Conservation (phyloP, 2,329 filamentous ascomycete species). For the Ceratocystis eucalypticola region DNA sequence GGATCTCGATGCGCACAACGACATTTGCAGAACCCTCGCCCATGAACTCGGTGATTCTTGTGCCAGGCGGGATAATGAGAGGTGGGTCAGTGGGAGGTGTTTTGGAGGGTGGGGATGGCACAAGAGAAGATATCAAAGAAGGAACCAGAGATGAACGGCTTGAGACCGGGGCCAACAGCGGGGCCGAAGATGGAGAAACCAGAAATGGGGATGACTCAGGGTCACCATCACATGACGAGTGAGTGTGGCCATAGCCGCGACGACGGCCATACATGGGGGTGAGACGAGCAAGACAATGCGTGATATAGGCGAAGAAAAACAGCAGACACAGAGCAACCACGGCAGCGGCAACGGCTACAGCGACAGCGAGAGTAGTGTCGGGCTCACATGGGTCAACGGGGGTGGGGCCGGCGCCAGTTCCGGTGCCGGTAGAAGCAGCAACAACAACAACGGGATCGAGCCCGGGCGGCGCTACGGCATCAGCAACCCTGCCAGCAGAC, state of each 20-base stretch:
- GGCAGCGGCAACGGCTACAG: slow-evolving; percentile 1
- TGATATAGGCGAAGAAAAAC: not conserved
- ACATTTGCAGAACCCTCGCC: slow-evolving; percentile 66
- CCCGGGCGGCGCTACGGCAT: not conserved
- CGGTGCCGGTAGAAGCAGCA: not conserved
- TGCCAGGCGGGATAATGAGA: slow-evolving; percentile 16
- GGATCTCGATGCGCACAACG: slow-evolving; percentile 48
- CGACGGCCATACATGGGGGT: not conserved
- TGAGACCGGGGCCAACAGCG: not conserved
- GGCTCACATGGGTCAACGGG: not conserved
- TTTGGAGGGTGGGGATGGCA: not conserved
- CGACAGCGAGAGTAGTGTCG: not conserved
- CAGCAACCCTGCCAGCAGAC: not conserved
- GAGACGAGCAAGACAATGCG: not conserved
- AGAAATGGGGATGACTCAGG: not conserved
- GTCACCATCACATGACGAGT: not conserved
- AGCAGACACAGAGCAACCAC: not conserved
- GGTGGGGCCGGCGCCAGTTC: not conserved
- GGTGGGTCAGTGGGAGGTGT: not conserved
- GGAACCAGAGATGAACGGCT: not conserved
- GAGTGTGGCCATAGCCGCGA: not conserved
- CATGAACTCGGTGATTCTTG: slow-evolving; percentile 28
- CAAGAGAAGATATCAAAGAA: not conserved
- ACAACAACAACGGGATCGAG: not conserved
- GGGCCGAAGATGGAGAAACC: not conserved